Evolutionary conservation across 345 rosid genomes (phyloP), one percentile per base, ranked within the genome.

Genomic region (Camelina laxa): DNA sequence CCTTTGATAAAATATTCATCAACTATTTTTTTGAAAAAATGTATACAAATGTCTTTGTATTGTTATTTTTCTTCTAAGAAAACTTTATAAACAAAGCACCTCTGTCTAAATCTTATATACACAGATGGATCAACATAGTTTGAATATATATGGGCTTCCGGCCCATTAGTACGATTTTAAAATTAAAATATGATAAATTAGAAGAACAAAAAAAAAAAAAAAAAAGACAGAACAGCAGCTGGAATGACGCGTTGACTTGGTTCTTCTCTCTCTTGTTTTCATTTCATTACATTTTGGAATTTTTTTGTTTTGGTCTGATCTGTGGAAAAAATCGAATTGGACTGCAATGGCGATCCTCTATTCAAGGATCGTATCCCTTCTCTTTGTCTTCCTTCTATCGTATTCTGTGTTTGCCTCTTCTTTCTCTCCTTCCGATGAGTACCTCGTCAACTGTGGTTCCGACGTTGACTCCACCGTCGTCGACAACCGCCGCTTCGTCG

Each of bases 401-500:
- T 75, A 62, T 15, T 53, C 60, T 39, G 42, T 72, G 60, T 69
- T 80, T 31, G 7, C 74, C 75, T 72, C 78, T 33, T 33, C 36
- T 35, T 88, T 84, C 80, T 56, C 84, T 38, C 93, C 93, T 30
- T 3, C 69, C 56, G 94, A 89, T 74, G 79, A 83, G 73, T 81
- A 82, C 81, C 92, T 93, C 74, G 14, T 91, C 33, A 80, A 86
- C 77, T 88, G 91, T 60, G 96, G 97, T 76, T 85, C 98, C 76
- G 2, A 81, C 80, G 76, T 70, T 49, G 92, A 82, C 73, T 67
- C 89, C 77, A 50, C 75, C 81, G 79, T 88, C 81, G 78, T 88
- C 20, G 85, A 81, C 69, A 82, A 78, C 72, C 96, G 96, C 69
- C 87, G 65, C 11, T 91, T 93, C 84, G 45, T 82, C 69, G 74